These are phyloP conservation scores for Trichomonascaceae sp. DNA, from an alignment of 1,139 yeast species.

Conservation along the genomic window DNA sequence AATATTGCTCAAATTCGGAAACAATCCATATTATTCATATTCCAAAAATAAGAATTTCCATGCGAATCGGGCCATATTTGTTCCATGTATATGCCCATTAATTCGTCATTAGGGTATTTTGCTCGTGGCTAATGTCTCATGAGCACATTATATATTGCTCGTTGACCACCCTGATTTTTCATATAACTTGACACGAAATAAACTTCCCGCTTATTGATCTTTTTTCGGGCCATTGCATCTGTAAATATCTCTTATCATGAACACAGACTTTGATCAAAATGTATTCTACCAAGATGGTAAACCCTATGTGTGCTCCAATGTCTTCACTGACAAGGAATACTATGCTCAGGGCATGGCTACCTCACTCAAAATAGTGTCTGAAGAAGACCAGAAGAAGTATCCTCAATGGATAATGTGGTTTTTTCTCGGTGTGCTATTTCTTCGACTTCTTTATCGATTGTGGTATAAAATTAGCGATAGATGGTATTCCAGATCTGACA, in stretches of 20 bases:
- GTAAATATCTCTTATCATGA: neutral
- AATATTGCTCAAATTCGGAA: neutral
- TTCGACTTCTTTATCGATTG: constrained; percentile 1
- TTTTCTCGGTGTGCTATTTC: neutral
- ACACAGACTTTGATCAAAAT: neutral
- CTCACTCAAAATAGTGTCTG: neutral
- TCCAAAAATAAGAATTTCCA: neutral
- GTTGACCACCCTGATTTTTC: neutral
- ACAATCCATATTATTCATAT: neutral
- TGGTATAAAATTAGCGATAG: constrained; percentile 7
- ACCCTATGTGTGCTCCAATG: constrained; percentile 6
- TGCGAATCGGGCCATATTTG: neutral
- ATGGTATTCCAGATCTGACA: neutral
- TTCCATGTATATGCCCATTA: neutral
- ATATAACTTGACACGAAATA: neutral
- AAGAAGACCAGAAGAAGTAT: constrained; percentile 3
- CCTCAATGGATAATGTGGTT: constrained; percentile 8
- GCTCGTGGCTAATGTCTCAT: neutral
- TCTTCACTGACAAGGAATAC: neutral
- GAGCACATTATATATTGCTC: neutral
- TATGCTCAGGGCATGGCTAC: constrained; percentile 3
- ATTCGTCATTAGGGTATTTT: neutral
- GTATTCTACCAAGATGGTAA: constrained; percentile 6
- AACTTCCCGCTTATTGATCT: neutral
- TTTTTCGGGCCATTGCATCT: neutral